Conservation (phyloP, 805 yeast species). For the Candida oleophila region DNA sequence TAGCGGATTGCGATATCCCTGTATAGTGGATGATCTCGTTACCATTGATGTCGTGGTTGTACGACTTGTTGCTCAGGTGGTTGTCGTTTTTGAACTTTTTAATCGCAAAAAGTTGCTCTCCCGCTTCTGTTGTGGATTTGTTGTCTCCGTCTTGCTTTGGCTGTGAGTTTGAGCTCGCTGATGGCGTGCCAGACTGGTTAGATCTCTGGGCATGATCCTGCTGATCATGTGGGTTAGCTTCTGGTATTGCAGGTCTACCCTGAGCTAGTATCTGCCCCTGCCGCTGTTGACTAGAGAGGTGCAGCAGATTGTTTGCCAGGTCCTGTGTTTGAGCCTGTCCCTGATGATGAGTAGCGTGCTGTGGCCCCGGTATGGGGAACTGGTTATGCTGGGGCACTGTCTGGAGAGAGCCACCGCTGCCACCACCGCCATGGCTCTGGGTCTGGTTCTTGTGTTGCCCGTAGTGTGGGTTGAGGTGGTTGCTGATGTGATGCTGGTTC, state of each 20-base stretch:
- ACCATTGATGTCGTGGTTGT: constrained; percentile 54
- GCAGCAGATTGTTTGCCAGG: no score
- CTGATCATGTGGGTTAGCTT: background rate
- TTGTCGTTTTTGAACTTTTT: constrained; percentile 91
- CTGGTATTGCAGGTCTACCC: background rate
- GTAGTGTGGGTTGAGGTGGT: background rate
- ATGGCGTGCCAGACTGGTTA: background rate
- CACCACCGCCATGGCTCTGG: background rate
- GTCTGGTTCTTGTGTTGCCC: background rate
- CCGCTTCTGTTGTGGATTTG: constrained; percentile 7
- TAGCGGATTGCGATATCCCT: constrained; percentile 94
- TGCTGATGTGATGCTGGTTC: background rate
- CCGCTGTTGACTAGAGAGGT: background rate
- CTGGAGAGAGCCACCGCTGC: no score
- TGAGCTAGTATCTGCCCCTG: background rate
- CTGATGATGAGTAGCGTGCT: background rate
- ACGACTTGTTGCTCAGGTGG: constrained; percentile 31
- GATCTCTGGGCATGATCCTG: background rate
- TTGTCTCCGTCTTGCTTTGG: background rate
- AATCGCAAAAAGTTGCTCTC: constrained; percentile 64
- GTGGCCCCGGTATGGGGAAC: background rate
- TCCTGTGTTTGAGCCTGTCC: background rate
- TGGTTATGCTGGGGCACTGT: background rate
- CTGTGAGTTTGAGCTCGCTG: background rate
- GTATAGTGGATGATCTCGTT: constrained; percentile 88